Base-by-base conservation (phyloP, 768 basidiomycete species). In the Paxillus ammoniavirescens region DNA sequence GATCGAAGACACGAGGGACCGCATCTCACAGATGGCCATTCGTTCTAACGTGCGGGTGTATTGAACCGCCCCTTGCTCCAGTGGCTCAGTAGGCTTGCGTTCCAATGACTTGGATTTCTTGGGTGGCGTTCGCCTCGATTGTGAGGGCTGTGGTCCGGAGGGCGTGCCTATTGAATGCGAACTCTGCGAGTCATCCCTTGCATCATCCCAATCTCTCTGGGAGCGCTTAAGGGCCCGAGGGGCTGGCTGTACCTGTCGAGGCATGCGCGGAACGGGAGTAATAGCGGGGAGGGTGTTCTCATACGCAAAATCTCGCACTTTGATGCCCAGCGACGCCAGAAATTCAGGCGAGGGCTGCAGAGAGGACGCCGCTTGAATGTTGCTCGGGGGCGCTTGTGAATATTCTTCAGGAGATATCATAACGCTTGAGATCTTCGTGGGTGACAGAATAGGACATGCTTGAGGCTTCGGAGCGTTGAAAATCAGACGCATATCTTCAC, bases 201-300 rank as follows among this genome's bases (percentile, higher is more conserved):
- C 69, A 23, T 70, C 66, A 31, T 61, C 65, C 65, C 64, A 67
- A 45, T 62, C 71, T 56, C 58, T 64, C 69, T 69, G 57, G 52
- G 60, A 55, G 46, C 80, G 77, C 53, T 77, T 78, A 44, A 72
- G 63, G 14, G 65, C 48, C 47, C 68, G 62, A 54, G 70, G 55
- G 48, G 69, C 61, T 53, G 80, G 80, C 58, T 79, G 82, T 17
- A 78, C 68, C 63, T 81, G 83, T 18, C 77, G 75, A 1, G 74
- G 75, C 12, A 71, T 63, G 17, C 75, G 75, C 15, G 73, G 76
- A 23, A 81, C 78, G 2, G 83, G 75, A 30, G 71, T 73, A 38
- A 89, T 76, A 8, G 83, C 82, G 2, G 86, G 84, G 43, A 88
- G 71, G 26, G 72, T 82, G 69, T 76, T 84, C 67, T 87, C 84